phyloP scores from a whole-genome alignment of 2,329 filamentous ascomycete species.

The Rutstroemia sydowiana region DNA sequence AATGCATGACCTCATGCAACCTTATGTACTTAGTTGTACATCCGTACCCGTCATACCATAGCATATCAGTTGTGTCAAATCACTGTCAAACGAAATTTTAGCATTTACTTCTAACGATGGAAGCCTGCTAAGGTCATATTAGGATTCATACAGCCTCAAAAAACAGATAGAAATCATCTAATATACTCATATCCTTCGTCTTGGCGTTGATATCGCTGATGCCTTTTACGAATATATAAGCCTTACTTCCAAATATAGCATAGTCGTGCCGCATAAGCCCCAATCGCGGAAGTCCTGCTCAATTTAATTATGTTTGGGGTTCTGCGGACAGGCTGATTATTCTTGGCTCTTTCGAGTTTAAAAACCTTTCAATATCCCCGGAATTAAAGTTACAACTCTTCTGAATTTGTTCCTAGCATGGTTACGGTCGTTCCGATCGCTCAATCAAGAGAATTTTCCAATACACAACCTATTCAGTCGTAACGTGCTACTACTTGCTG shows the following conservation, averaged over 20 bases:
- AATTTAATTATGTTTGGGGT: not conserved
- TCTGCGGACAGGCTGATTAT: constrained; percentile 3
- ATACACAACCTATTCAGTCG: no score
- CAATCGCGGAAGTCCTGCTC: not conserved
- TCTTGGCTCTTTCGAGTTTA: not conserved
- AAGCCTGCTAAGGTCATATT: no score
- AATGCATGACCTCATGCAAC: no score
- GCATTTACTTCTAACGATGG: no score
- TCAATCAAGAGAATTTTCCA: no score
- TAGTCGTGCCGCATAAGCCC: not conserved
- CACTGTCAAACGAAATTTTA: no score
- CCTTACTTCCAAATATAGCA: constrained; percentile 5
- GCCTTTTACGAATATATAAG: not conserved
- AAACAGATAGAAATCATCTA: not conserved
- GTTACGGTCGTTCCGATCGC: not conserved
- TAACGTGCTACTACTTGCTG: no score
- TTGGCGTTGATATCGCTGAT: not conserved
- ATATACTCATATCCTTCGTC: not conserved
- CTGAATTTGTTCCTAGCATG: not conserved
- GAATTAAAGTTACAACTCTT: constrained; percentile 1
- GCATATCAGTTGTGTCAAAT: no score
- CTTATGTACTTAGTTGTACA: no score
- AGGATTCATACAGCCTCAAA: not conserved
- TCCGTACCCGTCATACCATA: no score
- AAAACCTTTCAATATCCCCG: not conserved